Evolutionary conservation across 2,329 filamentous ascomycete species (phyloP).

Genomic region (Trichoderma afroharzianum): DNA sequence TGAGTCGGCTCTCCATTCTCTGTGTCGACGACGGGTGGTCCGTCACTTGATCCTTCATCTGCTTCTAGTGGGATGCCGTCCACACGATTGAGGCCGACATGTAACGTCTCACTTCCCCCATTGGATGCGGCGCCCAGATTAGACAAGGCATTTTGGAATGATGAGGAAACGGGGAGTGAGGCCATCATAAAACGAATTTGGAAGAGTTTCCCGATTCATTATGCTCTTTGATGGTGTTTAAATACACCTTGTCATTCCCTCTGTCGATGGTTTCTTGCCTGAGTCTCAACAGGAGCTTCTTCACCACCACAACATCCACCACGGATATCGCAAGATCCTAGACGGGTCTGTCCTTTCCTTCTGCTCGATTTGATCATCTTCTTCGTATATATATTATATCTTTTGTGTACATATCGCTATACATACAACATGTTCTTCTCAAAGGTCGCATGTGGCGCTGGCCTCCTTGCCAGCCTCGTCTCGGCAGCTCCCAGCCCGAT

Average conservation of each 20-base stretch:
- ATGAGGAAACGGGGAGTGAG: not conserved
- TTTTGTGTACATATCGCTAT: not conserved
- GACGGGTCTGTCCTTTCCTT: slow-evolving; percentile 13
- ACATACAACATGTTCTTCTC: slow-evolving; percentile 16
- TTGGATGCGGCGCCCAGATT: slow-evolving; percentile 9
- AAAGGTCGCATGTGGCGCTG: not conserved
- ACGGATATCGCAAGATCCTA: not conserved
- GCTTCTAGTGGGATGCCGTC: not conserved
- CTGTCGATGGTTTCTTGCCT: not conserved
- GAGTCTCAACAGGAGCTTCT: slow-evolving; percentile 8
- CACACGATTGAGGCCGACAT: not conserved
- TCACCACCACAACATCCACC: not conserved
- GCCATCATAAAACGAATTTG: not conserved
- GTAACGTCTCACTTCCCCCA: slow-evolving; percentile 10
- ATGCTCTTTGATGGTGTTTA: not conserved
- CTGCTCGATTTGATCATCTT: not conserved
- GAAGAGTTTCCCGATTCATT: not conserved
- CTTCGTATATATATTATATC: slow-evolving; percentile 3
- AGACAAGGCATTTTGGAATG: not conserved
- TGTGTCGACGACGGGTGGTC: not conserved
- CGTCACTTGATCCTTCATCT: slow-evolving; percentile 16
- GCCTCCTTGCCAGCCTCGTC: slow-evolving; percentile 13
- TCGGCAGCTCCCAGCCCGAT: slow-evolving; percentile 14
- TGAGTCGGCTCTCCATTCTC: not conserved
- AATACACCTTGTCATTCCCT: not conserved